Conservation (phyloP, 2,329 filamentous ascomycete genomes). For the Colletotrichum theobromicola region DNA sequence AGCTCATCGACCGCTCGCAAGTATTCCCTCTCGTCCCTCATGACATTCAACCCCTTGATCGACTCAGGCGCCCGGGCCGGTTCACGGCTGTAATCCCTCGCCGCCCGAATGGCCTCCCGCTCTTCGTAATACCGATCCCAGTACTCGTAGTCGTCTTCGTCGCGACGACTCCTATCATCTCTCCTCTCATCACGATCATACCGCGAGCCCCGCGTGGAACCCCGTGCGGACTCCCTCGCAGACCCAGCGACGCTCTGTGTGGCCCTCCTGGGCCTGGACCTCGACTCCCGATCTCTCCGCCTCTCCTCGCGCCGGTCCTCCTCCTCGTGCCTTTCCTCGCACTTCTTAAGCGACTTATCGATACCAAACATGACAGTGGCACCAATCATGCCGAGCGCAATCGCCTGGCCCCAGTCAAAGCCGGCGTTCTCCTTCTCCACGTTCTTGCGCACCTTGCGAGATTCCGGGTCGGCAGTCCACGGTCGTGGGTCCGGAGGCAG, state of each 20-base stretch:
- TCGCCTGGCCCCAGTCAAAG: constrained; percentile 46
- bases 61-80: neutral
- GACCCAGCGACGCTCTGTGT: neutral
- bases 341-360: constrained; percentile 41
- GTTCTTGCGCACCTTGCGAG: constrained; percentile 39
- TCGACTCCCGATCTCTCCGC: neutral
- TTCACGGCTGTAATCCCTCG: constrained; percentile 9
- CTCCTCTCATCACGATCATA: neutral
- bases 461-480: constrained; percentile 42
- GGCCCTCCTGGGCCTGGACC: neutral
- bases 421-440: constrained; percentile 41
- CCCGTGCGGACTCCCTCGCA: neutral
- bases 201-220: neutral
- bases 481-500: constrained; percentile 35
- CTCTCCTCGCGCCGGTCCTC: constrained; percentile 15
- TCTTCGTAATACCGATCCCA: constrained; percentile 5
- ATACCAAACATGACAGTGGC: constrained; percentile 42
- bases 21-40: neutral
- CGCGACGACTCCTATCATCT: neutral
- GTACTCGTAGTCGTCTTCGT: constrained; percentile 7
- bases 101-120: neutral
- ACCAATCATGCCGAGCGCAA: constrained; percentile 42
- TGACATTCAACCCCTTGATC: neutral
- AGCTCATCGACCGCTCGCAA: neutral
- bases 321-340: constrained; percentile 20